A percentile compares a stretch with the other conserved stretches of the same genome.
Conservation (phyloP, 2,329 filamentous ascomycete species). For the Sarocladium oryzae region DNA sequence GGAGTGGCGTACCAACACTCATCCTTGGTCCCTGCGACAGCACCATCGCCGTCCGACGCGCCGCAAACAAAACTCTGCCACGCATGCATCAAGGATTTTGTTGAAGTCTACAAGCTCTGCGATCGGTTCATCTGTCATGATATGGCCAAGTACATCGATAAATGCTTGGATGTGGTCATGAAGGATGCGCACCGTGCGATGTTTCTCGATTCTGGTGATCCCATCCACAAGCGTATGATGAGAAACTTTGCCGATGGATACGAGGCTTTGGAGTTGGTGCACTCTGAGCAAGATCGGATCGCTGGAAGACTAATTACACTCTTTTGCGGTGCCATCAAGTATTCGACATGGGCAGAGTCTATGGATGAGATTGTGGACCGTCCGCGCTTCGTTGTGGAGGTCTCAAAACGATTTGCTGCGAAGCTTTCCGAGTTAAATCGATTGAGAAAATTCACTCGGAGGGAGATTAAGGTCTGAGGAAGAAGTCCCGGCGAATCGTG, state of each 20-base stretch:
- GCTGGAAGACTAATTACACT: slow-evolving; percentile 21
- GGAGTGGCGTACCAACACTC: slow-evolving; percentile 28
- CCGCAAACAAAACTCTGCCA: slow-evolving; percentile 20
- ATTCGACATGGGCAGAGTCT: slow-evolving; percentile 18
- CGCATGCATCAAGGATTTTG: slow-evolving; percentile 24
- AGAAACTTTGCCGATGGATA: slow-evolving; percentile 28
- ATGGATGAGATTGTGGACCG: slow-evolving; percentile 21
- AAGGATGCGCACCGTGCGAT: slow-evolving; percentile 26
- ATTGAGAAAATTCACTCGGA: slow-evolving; percentile 21
- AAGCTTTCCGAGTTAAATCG: slow-evolving; percentile 20
- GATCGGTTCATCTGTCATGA: slow-evolving; percentile 26
- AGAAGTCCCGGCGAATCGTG: background rate
- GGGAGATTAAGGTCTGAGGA: slow-evolving; percentile 18
- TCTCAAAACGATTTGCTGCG: slow-evolving; percentile 24
- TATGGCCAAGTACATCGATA: slow-evolving; percentile 23
- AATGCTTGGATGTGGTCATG: slow-evolving; percentile 24
- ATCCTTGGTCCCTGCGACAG: slow-evolving; percentile 23
- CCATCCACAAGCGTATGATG: slow-evolving; percentile 23
- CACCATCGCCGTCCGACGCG: slow-evolving; percentile 17
- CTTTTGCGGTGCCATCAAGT: slow-evolving; percentile 26
- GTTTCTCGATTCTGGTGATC: slow-evolving; percentile 17
- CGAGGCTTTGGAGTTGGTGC: slow-evolving; percentile 21
- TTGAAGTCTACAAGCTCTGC: slow-evolving; percentile 31
- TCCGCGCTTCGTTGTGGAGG: slow-evolving; percentile 23
- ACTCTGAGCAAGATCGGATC: slow-evolving; percentile 19